phyloP scores from a whole-genome alignment of 2,329 filamentous ascomycete species.

The Trichoderma sp. region DNA sequence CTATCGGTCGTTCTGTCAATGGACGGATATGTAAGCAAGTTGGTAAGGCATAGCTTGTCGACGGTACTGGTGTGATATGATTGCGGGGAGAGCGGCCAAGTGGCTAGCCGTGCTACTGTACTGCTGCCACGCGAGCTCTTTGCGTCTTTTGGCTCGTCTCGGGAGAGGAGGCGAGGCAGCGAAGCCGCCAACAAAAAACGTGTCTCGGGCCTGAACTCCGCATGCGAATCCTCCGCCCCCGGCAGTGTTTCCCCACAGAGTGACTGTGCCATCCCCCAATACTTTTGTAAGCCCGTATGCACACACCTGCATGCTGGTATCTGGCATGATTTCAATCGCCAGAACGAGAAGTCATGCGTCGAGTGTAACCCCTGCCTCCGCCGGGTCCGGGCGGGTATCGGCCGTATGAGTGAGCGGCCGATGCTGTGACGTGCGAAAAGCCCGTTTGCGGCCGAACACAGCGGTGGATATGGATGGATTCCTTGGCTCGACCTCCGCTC shows the following conservation, averaged over 20 bases:
- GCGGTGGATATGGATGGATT: background rate
- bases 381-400: constrained; percentile 1
- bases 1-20: background rate
- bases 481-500: background rate
- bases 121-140: constrained; percentile 2
- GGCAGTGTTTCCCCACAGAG: background rate
- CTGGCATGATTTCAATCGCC: constrained; percentile 14
- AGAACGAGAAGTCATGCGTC: constrained; percentile 8
- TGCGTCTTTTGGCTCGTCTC: background rate
- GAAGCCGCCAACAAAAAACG: background rate
- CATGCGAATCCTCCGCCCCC: background rate
- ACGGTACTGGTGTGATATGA: background rate
- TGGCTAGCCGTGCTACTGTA: background rate
- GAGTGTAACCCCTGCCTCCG: constrained; percentile 1
- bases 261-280: background rate
- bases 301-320: constrained; percentile 11
- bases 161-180: background rate
- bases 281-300: background rate
- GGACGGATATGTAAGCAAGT: background rate
- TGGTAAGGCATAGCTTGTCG: background rate
- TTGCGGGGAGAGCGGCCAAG: background rate
- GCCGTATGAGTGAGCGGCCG: constrained; percentile 7
- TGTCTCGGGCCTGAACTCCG: background rate
- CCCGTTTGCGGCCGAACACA: background rate
- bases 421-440: background rate